Conservation (phyloP, 2,329 filamentous ascomycete species). For the Hymenoscyphus scutula region DNA sequence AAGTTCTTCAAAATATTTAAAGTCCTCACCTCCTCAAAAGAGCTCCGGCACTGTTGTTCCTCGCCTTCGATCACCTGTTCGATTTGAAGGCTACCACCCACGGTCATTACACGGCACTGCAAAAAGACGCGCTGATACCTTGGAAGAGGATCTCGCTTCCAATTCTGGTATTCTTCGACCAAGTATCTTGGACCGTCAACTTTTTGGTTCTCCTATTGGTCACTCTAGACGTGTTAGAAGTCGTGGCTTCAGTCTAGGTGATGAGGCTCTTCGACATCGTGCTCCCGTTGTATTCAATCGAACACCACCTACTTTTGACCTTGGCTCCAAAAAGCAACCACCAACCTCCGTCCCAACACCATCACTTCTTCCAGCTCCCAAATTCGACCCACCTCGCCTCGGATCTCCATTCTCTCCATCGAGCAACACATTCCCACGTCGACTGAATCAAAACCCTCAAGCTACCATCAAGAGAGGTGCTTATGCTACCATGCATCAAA, state of each 20-base stretch:
- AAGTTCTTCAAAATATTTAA: slow-evolving; percentile 45
- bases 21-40: slow-evolving; percentile 18
- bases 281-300: slow-evolving; percentile 26
- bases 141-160: slow-evolving; percentile 31
- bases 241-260: slow-evolving; percentile 36
- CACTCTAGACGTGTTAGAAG: slow-evolving; percentile 33
- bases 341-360: slow-evolving; percentile 15
- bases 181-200: slow-evolving; percentile 33
- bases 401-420: slow-evolving; percentile 57
- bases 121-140: slow-evolving; percentile 33
- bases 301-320: slow-evolving; percentile 11
- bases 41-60: slow-evolving; percentile 20
- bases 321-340: not conserved
- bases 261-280: slow-evolving; percentile 29
- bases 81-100: slow-evolving; percentile 28
- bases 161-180: slow-evolving; percentile 30
- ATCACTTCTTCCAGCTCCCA: slow-evolving; percentile 37
- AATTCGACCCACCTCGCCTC: slow-evolving; percentile 43
- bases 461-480: slow-evolving; percentile 42
- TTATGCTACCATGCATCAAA: slow-evolving; percentile 57
- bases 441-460: slow-evolving; percentile 43
- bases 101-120: slow-evolving; percentile 31
- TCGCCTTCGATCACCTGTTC: slow-evolving; percentile 30
- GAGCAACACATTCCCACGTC: slow-evolving; percentile 61
- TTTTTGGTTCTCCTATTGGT: slow-evolving; percentile 30